Evolutionary conservation across 768 basidiomycete species (phyloP).

Genomic region (Naganishia vaughanmartiniae): DNA sequence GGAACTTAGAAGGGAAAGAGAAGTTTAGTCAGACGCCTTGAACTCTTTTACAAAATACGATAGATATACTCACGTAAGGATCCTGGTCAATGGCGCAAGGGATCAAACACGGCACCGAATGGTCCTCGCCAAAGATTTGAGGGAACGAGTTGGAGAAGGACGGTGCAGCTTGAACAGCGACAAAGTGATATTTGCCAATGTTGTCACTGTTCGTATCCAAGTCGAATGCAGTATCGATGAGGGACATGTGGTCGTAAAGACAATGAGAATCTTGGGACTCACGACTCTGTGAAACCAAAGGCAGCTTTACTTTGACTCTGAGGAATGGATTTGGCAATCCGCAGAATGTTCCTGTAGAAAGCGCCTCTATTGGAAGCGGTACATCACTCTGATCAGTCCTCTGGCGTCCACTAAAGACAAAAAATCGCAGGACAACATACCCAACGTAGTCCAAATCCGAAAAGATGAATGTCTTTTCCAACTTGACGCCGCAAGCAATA

Average conservation of each 20-base stretch:
- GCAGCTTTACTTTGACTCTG: slow-evolving; percentile 90
- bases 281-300: slow-evolving; percentile 97
- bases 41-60: background rate
- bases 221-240: background rate
- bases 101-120: slow-evolving; percentile 86
- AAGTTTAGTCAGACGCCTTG: background rate
- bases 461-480: slow-evolving; percentile 94
- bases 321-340: slow-evolving; percentile 87
- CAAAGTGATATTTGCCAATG: slow-evolving; percentile 96
- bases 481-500: slow-evolving; percentile 90
- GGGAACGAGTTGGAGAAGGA: slow-evolving; percentile 98
- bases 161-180: slow-evolving; percentile 88
- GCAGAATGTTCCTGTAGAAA: slow-evolving; percentile 92
- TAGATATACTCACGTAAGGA: slow-evolving; percentile 43
- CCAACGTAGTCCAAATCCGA: slow-evolving; percentile 82
- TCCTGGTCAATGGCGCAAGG: slow-evolving; percentile 95
- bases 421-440: slow-evolving; percentile 41
- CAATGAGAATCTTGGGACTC: slow-evolving; percentile 48
- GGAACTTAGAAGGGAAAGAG: slow-evolving; percentile 84
- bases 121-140: slow-evolving; percentile 81
- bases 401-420: background rate
- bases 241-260: background rate
- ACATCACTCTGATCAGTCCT: background rate
- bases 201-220: slow-evolving; percentile 67
- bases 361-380: slow-evolving; percentile 59